These are phyloP conservation scores for Populus euphratica DNA, from an alignment of 345 rosid species.

Conservation along the genomic window DNA sequence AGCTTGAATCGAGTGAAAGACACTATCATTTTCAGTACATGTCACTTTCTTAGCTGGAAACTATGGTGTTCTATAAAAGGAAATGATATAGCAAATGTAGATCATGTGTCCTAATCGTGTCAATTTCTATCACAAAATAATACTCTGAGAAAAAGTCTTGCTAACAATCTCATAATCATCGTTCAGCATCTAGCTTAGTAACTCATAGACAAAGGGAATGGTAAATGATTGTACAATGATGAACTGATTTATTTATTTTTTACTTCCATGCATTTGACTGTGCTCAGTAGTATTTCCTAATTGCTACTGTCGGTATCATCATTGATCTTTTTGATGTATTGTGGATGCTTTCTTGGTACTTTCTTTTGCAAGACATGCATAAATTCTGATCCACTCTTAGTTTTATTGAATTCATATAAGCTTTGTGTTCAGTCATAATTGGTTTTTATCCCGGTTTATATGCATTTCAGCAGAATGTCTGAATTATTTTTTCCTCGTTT, in stretches of 20 bases:
- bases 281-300: neutral
- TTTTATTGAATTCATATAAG: neutral
- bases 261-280: neutral
- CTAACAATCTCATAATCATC: neutral
- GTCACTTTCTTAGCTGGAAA: neutral
- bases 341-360: neutral
- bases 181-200: neutral
- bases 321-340: neutral
- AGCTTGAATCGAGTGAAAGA: neutral
- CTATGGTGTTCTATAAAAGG: neutral
- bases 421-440: neutral
- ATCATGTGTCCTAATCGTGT: too few relatives aligned
- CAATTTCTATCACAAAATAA: too few relatives aligned
- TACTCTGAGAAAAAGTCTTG: neutral
- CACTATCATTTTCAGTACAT: neutral
- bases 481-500: neutral
- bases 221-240: conserved; percentile 1
- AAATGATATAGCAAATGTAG: too few relatives aligned
- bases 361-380: neutral
- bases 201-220: neutral
- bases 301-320: neutral
- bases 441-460: neutral
- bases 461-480: neutral
- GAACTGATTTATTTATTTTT: neutral
- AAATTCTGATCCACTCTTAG: neutral